Percentiles rank a stretch among this genome's conserved stretches.
Evolutionary conservation across 1,284 basidiomycete species (phyloP).

Genomic region (Clitocybe nebularis): DNA sequence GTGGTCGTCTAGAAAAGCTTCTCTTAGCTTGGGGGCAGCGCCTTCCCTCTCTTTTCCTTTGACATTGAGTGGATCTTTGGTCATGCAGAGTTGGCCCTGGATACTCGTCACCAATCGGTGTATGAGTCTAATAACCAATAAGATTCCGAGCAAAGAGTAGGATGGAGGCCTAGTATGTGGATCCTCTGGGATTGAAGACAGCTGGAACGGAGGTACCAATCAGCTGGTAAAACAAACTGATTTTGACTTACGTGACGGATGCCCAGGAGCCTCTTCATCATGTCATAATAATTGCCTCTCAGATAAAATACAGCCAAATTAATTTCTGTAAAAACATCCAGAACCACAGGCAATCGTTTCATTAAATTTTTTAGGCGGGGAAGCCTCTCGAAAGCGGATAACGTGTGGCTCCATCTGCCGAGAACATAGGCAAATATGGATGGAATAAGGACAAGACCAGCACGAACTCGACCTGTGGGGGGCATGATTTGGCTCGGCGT

Average conservation of each 20-base stretch:
- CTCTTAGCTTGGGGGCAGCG: conserved; percentile 29
- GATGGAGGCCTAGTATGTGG: conserved; percentile 75
- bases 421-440: conserved; percentile 59
- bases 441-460: conserved; percentile 62
- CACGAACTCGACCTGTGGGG: conserved; percentile 42
- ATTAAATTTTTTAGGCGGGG: conserved; percentile 36
- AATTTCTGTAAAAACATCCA: conserved; percentile 63
- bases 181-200: conserved; percentile 68
- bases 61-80: conserved; percentile 9
- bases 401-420: conserved; percentile 44
- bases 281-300: conserved; percentile 74
- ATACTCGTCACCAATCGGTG: conserved; percentile 54
- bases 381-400: conserved; percentile 26
- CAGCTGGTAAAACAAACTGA: conserved; percentile 5
- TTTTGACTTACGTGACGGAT: conserved; percentile 64
- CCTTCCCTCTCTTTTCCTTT: conserved; percentile 29
- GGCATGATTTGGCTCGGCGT: conserved; percentile 34
- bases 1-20: conserved; percentile 61
- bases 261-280: conserved; percentile 69
- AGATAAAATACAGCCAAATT: conserved; percentile 85
- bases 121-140: conserved; percentile 68
- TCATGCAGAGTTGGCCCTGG: conserved; percentile 24
- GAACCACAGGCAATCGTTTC: conserved; percentile 38
- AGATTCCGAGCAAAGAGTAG: conserved; percentile 79
- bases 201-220: conserved; percentile 36